Evolutionary conservation across 192 early-diverging fungal genomes (phyloP), one percentile per base, ranked within the genome.

Genomic region (Dissophora globulifera): DNA sequence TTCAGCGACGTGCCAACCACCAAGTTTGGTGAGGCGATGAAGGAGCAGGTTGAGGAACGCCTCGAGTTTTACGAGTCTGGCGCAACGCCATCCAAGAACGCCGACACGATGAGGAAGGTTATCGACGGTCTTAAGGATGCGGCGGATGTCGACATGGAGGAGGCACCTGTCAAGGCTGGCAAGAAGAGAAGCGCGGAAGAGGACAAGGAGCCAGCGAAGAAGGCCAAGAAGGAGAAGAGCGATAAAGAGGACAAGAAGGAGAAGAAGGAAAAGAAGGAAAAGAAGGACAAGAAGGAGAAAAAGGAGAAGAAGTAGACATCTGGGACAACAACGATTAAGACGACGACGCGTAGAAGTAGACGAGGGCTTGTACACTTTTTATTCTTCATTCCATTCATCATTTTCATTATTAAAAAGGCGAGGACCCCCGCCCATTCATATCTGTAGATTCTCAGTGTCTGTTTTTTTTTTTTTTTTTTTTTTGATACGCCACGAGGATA

Each of bases 1-100:
- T 98, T 96, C 90, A 80, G 90, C 49, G 90, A 94, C 17, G 84
- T 81, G 41, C 95, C 94, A 15, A 95, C 92, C 5, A 85, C 83
- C 82, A 94, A 91, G 72, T 97, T 95, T 75, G 98, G 98, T 62
- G 93, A 95, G 83, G 88, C 96, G 25, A 83, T 98, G 79, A 88
- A 91, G 76, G 84, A 90, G 53, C 96, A 99, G 85, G 95, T 99
- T 10, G 98, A 99, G 83, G 95, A 96, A 78, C 92, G 98, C 52
- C 79, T 99, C 27, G 83, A 84, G 58, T 98, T 99, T 82, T 98
- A 95, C 79, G 96, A 99, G 81, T 87, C 89, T 41, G 95, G 95
- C 46, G 86, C 90, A 1, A 85, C 88, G 4, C 95, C 96, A 13
- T 82, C 90, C 25, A 95, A 94, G 90, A 99, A 97, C 84, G 82